phyloP scores from a whole-genome alignment of 352 stramenopile genomes.

The Pythium biforme region DNA sequence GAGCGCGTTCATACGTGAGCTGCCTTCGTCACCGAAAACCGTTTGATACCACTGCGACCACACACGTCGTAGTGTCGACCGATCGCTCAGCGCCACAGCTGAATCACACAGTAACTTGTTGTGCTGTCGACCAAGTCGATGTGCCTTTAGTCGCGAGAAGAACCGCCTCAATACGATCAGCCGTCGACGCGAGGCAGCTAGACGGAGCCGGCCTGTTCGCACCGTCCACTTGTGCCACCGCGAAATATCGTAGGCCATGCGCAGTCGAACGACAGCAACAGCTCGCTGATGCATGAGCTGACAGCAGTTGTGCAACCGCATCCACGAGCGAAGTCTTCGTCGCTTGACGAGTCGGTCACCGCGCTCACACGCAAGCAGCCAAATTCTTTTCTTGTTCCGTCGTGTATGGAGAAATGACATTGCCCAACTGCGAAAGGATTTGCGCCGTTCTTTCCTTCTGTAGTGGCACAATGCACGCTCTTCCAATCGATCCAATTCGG shows the following conservation, averaged over 20 bases:
- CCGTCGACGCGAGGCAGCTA: neutral
- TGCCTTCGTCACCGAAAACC: slow-evolving; percentile 9
- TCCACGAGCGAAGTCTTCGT: slow-evolving; percentile 2
- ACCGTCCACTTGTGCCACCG: slow-evolving; percentile 7
- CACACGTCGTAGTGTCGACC: neutral
- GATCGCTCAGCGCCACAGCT: neutral
- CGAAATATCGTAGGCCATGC: neutral
- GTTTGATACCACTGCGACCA: slow-evolving; percentile 1
- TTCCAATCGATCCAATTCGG: neutral
- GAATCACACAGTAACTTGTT: neutral
- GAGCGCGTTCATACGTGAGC: neutral
- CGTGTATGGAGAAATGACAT: neutral
- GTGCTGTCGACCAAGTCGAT: neutral
- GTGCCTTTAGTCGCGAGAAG: neutral
- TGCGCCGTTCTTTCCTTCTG: neutral
- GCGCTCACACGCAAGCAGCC: neutral
- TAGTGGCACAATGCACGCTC: neutral
- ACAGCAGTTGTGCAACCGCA: neutral
- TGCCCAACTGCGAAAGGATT: slow-evolving; percentile 4
- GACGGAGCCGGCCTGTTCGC: slow-evolving; percentile 1
- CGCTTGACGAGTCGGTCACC: neutral
- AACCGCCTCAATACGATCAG: neutral
- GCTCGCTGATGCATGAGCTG: neutral
- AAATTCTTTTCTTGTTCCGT: neutral
- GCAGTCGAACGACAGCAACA: neutral